phyloP scores from a whole-genome alignment of 352 stramenopile species.

The Blastocystis hominis region DNA sequence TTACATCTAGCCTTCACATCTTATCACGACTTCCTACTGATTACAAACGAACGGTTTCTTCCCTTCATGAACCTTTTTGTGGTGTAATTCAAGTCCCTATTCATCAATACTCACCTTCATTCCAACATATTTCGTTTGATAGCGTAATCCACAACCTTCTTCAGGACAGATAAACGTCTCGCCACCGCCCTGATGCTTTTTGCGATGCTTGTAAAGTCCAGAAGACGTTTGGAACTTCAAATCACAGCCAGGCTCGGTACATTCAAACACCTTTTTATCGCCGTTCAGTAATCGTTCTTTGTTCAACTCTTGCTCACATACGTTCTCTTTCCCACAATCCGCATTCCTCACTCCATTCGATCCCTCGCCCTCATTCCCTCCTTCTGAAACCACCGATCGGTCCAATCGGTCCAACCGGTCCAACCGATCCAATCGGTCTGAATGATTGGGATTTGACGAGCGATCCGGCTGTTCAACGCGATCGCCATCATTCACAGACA shows the following conservation, averaged over 20 bases:
- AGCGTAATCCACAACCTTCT: background rate
- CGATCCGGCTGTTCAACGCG: too few relatives aligned
- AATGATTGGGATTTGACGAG: background rate
- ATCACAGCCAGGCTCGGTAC: background rate
- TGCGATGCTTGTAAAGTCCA: background rate
- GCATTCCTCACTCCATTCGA: background rate
- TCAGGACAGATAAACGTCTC: background rate
- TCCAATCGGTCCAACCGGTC: too few relatives aligned
- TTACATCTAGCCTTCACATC: background rate
- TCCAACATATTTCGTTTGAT: background rate
- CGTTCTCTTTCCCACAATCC: background rate
- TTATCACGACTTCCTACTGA: background rate
- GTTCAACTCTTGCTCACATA: background rate
- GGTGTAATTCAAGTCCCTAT: slow-evolving; percentile 20
- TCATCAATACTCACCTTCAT: background rate
- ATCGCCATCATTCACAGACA: background rate
- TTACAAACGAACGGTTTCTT: slow-evolving; percentile 33
- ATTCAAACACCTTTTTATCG: slow-evolving; percentile 2
- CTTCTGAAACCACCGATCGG: background rate
- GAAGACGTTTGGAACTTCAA: background rate
- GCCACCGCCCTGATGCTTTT: background rate
- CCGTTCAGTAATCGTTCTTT: background rate
- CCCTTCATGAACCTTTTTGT: slow-evolving; percentile 3
- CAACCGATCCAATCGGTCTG: background rate
- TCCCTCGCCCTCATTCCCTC: background rate